Evolutionary conservation across 2,329 filamentous ascomycete species (phyloP), one percentile per base, ranked within the genome.

Genomic region (Purpureocillium takamizusanense): DNA sequence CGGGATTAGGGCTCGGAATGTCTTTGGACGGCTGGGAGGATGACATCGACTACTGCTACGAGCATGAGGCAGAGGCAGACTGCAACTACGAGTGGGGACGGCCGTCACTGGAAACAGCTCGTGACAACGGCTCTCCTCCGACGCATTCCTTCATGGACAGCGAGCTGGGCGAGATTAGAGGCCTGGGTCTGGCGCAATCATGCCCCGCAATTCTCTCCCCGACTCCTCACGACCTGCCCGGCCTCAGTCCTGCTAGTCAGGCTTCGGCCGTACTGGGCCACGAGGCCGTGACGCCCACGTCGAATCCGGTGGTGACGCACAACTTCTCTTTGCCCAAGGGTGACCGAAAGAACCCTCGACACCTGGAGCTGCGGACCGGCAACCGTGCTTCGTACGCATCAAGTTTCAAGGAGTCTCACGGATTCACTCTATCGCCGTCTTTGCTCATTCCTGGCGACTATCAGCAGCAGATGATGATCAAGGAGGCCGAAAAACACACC

Each of bases 21-120:
- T 48, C 54, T 16, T 58, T 59, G 7, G 67, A 70, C 47, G 78
- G 63, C 47, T 83, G 79, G 79, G 79, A 83, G 49, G 77, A 81
- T 37, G 77, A 77, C 44, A 82, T 83, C 43, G 79, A 83, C 51
- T 83, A 81, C 55, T 81, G 76, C 51, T 83, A 83, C 50, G 78
- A 82, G 46, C 75, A 83, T 48, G 78, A 78, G 46, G 76, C 71
- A 11, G 79, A 83, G 53, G 78, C 77, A 7, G 67, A 81, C 54
- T 82, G 76, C 51, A 72, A 82, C 44, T 82, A 79, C 47, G 71
- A 78, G 33, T 82, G 78, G 78, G 74, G 78, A 41, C 70, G 72
- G 13, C 62, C 68, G 3, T 80, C 76, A 0, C 48, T 72, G 37
- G 75, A 78, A 35, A 51, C 48, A 13, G 42, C 49, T 15, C 51